Evolutionary conservation across 495 filamentous ascomycete species (phyloP).

Genomic region (Daldinia vernicosa): DNA sequence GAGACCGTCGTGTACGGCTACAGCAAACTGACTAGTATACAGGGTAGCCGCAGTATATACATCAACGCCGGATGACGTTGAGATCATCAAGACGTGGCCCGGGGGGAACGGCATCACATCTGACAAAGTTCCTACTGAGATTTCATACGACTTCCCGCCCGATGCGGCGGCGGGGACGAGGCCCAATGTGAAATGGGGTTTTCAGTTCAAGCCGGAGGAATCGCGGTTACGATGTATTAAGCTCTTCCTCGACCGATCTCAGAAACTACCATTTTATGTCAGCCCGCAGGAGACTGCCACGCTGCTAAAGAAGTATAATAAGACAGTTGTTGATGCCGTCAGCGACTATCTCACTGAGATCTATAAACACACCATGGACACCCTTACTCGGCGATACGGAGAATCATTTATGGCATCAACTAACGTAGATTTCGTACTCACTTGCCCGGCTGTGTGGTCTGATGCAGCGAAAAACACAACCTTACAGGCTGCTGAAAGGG

Average conservation of each 20-base stretch:
- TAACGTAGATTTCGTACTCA: constrained; percentile 73
- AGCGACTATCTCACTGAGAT: constrained; percentile 76
- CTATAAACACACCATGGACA: constrained; percentile 77
- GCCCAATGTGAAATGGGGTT: constrained; percentile 72
- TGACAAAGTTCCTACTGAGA: constrained; percentile 72
- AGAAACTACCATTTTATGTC: constrained; percentile 80
- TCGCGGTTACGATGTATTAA: constrained; percentile 80
- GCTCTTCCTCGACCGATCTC: constrained; percentile 79
- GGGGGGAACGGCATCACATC: constrained; percentile 77
- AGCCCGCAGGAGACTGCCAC: constrained; percentile 77
- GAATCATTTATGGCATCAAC: constrained; percentile 68
- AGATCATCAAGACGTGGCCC: constrained; percentile 85
- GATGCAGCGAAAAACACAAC: constrained; percentile 77
- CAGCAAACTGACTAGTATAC: constrained; percentile 15
- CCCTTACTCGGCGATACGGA: constrained; percentile 70
- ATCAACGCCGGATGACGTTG: constrained; percentile 76
- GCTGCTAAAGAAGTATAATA: constrained; percentile 71
- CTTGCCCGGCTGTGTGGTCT: constrained; percentile 83
- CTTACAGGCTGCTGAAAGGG: constrained; percentile 68
- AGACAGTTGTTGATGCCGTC: constrained; percentile 67
- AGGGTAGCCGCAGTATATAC: constrained; percentile 81
- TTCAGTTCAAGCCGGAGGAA: constrained; percentile 79
- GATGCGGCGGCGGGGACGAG: constrained; percentile 46
- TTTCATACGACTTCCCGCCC: constrained; percentile 61
- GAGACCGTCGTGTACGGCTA: neutral